Evolutionary conservation across 139 green algal species (phyloP), one percentile per base, ranked within the genome.

Genomic region (Desmodesmus armatus): DNA sequence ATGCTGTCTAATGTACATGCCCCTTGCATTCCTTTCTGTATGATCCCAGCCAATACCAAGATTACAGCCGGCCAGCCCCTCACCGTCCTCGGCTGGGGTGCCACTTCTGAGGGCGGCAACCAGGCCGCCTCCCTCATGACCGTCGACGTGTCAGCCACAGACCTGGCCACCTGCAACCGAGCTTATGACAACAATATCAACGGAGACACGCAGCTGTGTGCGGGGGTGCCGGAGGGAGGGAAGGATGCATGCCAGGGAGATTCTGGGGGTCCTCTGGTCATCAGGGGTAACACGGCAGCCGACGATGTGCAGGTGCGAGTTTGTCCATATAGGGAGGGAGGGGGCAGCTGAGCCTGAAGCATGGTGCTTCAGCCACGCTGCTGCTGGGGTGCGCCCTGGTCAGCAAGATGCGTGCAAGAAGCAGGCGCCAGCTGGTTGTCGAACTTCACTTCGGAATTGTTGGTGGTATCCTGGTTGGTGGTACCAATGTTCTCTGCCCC

Each of bases 161-260:
- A 13, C 76, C 5, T 55, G 3, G 37, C 2, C 25, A 53, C 37
- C 25, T 82, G 76, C 76, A 82, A 82, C 55, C 5, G 37, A 40
- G 39, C 76, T 23, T 82, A 73, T 44, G 29, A 72, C 3, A 43
- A 43, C 62, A 49, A 49, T 5, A 15, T 82, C 2, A 1, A 39
- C 2, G n/a, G n/a, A n/a, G 2, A 17, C 21, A 82, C 76, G 17
- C 76, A 82, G 76, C 6, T 82, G 4, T 82, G 73, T 29, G 73
- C 73, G 19, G 73, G 73, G 2, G 4, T 67, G 31, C 73, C 73
- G 15, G 11, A 66, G 37, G 76, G 53, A 0, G 37, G 55, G 39
- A 37, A 35, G 19, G 76, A 82, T 43, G 76, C 76, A 1, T 82
- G 76, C 40, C 76, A 82, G 55, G 76, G 76, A 40, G 76, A 82